A percentile compares a stretch with the other conserved stretches of the same genome.
Conservation (phyloP, 169 alveolate species). For the Plasmodium coatneyi region DNA sequence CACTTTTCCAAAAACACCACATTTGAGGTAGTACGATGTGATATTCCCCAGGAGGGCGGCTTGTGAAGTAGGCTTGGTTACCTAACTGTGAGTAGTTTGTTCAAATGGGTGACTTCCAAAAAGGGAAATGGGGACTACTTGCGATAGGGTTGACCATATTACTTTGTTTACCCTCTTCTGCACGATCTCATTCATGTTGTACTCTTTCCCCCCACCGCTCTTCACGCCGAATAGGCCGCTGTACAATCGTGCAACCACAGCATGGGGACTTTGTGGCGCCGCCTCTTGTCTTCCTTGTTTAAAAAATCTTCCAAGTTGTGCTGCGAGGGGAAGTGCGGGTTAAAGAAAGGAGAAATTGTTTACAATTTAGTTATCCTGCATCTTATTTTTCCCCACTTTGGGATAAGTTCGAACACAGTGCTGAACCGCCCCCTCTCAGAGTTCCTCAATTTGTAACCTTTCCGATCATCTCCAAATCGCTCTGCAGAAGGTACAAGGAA, state of each 20-base stretch:
- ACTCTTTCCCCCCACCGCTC: neutral
- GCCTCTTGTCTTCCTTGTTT: neutral
- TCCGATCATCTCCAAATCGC: constrained; percentile 17
- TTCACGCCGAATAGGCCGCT: constrained; percentile 14
- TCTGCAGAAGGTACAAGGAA: constrained; percentile 17
- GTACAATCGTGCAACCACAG: constrained; percentile 45
- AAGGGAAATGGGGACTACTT: neutral
- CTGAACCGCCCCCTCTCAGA: neutral
- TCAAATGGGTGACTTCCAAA: neutral
- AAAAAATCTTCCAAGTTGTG: constrained; percentile 6
- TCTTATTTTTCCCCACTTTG: neutral
- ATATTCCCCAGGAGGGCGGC: neutral
- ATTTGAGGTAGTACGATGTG: neutral
- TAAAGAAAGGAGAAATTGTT: neutral
- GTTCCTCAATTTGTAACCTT: constrained; percentile 6
- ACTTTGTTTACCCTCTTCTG: neutral
- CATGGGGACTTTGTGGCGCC: constrained; percentile 36
- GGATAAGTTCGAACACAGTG: neutral
- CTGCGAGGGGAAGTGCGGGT: neutral
- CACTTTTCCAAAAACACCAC: neutral
- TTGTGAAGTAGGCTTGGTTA: neutral
- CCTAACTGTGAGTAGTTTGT: neutral
- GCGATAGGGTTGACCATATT: neutral
- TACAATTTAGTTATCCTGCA: neutral
- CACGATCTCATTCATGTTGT: neutral